These are phyloP conservation scores for Epichloe uncinata DNA, from an alignment of 2,329 filamentous ascomycete genomes.

Conservation along the genomic window DNA sequence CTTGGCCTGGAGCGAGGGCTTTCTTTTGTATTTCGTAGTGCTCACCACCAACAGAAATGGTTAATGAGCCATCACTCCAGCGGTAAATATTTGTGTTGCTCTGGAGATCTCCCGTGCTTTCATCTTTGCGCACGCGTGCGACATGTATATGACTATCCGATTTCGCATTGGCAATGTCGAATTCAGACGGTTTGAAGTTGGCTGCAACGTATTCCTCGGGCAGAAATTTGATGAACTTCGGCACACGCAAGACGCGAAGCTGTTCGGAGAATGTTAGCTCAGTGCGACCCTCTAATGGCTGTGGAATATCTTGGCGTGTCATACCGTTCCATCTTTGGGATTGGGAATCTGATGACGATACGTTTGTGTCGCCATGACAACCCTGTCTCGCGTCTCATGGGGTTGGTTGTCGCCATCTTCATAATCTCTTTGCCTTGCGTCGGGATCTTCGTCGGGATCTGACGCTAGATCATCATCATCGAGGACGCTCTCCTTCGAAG, in stretches of 20 bases:
- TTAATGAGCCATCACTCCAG: constrained; percentile 71
- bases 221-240: constrained; percentile 57
- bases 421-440: constrained; percentile 20
- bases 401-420: constrained; percentile 33
- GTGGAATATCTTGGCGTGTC: constrained; percentile 12
- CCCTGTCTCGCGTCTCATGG: constrained; percentile 36
- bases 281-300: background rate
- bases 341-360: constrained; percentile 59
- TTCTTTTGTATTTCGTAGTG: constrained; percentile 67
- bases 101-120: constrained; percentile 50
- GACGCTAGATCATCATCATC: constrained; percentile 48
- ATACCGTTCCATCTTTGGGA: constrained; percentile 56
- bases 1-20: constrained; percentile 46
- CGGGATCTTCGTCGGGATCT: constrained; percentile 33
- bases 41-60: constrained; percentile 59
- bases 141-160: constrained; percentile 48
- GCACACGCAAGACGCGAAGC: constrained; percentile 59
- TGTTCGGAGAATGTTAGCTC: constrained; percentile 16
- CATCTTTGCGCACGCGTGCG: constrained; percentile 55
- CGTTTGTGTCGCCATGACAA: constrained; percentile 50
- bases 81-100: constrained; percentile 64
- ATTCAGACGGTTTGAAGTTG: constrained; percentile 47
- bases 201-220: constrained; percentile 53
- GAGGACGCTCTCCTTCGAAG: constrained; percentile 44
- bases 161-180: constrained; percentile 39